phyloP scores from a whole-genome alignment of 2,329 filamentous ascomycete genomes.

The Arthrobotrys sinensis region DNA sequence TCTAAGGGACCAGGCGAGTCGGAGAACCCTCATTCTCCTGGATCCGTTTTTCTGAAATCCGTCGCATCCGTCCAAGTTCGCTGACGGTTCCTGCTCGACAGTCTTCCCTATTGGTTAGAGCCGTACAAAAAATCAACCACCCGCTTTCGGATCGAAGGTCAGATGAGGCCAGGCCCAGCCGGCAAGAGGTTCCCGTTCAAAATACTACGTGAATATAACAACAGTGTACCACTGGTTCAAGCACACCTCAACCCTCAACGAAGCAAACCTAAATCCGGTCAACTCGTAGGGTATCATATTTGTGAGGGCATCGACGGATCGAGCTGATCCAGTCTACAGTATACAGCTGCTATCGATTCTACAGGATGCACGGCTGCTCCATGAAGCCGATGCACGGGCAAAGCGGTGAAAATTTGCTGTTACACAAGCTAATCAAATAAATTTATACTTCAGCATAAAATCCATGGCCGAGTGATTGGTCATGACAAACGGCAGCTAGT shows the following conservation, averaged over 20 bases:
- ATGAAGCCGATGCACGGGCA: constrained; percentile 1
- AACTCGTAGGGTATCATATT: no score
- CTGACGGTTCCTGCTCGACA: background rate
- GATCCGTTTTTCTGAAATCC: no score
- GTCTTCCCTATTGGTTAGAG: background rate
- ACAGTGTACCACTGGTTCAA: no score
- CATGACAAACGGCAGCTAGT: constrained; percentile 2
- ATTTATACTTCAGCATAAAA: background rate
- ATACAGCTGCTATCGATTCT: background rate
- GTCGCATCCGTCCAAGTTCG: background rate
- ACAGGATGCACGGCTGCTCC: background rate
- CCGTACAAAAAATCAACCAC: background rate
- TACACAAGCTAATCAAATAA: constrained; percentile 11
- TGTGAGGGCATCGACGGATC: no score
- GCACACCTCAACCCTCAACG: no score
- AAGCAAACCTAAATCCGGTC: no score
- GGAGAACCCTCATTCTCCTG: background rate
- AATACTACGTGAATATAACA: no score
- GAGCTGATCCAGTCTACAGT: background rate
- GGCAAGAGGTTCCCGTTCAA: background rate
- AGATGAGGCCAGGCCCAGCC: background rate
- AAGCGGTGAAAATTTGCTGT: constrained; percentile 14
- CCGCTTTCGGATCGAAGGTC: background rate
- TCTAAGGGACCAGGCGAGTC: constrained; percentile 21
- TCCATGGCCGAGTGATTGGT: constrained; percentile 15